Evolutionary conservation across 192 early-diverging fungal genomes (phyloP), one percentile per base, ranked within the genome.

Genomic region (Kappamyces sp.): DNA sequence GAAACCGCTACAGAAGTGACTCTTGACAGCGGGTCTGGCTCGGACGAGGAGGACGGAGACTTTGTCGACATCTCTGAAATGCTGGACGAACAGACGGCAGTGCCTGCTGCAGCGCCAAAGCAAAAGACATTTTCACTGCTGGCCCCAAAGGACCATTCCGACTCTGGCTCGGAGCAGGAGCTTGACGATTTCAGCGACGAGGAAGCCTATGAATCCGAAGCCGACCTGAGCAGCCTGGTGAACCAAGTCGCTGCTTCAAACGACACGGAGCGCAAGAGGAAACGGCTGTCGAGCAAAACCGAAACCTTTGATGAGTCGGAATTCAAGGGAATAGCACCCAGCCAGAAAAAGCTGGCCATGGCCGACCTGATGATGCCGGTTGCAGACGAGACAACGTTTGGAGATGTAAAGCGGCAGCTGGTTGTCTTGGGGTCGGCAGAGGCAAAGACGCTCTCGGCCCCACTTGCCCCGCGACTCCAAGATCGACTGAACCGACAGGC

Each of bases 401-500:
- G 70, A 22, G 63, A 53, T n/a, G 55, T 93, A 37, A 83, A 84
- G 61, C 85, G 84, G 59, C 80, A 80, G 49, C 49, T 89, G 2
- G 68, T 68, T 43, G 66, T 59, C 4, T 63, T 91, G 15, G 74
- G 80, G 12, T 65, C 45, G 8, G 72, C 69, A 5, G 63, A 64
- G 55, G 59, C 66, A 14, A 67, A 70, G 6, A 74, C 78, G 3
- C 50, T 91, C 4, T 61, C 79, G 9, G 91, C 90, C 0, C 94
- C 94, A 3, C 60, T 97, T 31, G 85, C 91, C 22, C 79, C 82
- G 57, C 80, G 90, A 39, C 69, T 90, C 42, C 89, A 93, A 67
- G 91, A 94, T 59, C 82, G 85, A 32, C 66, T 91, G 54, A 86
- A 91, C 59, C 87, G 96, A 38, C 63, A 84, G 47, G 96, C 83